Evolutionary conservation across 805 yeast genomes (phyloP).

Genomic region (Wilhelminamyces savonicus): DNA sequence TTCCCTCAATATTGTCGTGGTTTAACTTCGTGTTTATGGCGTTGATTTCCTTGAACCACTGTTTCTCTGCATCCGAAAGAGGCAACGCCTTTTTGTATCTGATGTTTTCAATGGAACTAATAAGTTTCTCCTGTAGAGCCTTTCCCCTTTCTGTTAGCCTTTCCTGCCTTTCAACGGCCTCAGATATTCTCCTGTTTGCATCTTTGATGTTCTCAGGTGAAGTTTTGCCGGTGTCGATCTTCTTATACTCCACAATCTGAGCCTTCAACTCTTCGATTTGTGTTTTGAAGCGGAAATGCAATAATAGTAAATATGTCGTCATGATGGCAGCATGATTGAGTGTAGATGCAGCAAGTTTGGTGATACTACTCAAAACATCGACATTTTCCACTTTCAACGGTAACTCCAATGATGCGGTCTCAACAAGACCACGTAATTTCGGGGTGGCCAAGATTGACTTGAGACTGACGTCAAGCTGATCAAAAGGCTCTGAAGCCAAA

Average conservation of each 20-base stretch:
- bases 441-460: too few relatives aligned
- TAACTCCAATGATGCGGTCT: too few relatives aligned
- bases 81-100: conserved; percentile 20
- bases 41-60: conserved; percentile 34
- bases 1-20: conserved; percentile 3
- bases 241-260: conserved; percentile 9
- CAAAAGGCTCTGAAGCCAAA: conserved; percentile 9
- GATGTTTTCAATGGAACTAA: conserved; percentile 15
- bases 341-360: too few relatives aligned
- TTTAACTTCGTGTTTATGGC: conserved; percentile 12
- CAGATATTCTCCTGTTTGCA: conserved; percentile 7
- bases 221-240: conserved; percentile 2
- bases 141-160: conserved; percentile 13
- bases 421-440: too few relatives aligned
- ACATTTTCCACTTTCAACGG: too few relatives aligned
- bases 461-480: too few relatives aligned
- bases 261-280: conserved; percentile 19
- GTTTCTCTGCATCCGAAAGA: conserved; percentile 26
- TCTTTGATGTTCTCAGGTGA: too few relatives aligned
- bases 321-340: too few relatives aligned
- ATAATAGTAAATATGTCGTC: too few relatives aligned
- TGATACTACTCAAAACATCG: too few relatives aligned
- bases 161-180: conserved; percentile 14
- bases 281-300: too few relatives aligned
- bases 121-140: conserved; percentile 15